Percentiles rank a stretch among this genome's conserved stretches.
These are phyloP conservation scores for Pythium sukuiense DNA, from an alignment of 352 stramenopile species.

Conservation along the genomic window DNA sequence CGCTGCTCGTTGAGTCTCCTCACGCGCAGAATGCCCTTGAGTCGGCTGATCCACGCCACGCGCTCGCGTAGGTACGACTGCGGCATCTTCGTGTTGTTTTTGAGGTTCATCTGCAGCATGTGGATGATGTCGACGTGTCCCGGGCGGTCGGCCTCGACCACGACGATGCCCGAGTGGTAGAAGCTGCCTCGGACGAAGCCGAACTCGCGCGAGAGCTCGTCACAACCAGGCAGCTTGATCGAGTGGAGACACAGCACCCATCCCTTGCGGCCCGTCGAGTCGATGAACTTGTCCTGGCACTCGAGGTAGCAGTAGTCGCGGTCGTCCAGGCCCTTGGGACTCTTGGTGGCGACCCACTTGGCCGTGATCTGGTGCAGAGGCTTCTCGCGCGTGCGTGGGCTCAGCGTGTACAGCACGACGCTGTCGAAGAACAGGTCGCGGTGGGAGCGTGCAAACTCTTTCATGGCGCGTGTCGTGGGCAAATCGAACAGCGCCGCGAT, in stretches of 20 bases:
- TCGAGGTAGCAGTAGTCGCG: conserved; percentile 81
- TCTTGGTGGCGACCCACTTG: conserved; percentile 75
- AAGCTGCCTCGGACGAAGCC: conserved; percentile 73
- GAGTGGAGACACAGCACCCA: conserved; percentile 86
- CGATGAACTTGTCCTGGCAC: conserved; percentile 87
- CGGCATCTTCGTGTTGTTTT: conserved; percentile 59
- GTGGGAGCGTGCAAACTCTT: conserved; percentile 57
- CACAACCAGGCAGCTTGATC: conserved; percentile 77
- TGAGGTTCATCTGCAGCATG: conserved; percentile 82
- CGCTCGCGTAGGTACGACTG: conserved; percentile 33
- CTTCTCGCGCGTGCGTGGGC: conserved; percentile 61
- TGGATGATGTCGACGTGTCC: conserved; percentile 84
- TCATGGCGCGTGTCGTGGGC: conserved; percentile 62
- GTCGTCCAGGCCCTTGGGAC: conserved; percentile 57
- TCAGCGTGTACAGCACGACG: conserved; percentile 71
- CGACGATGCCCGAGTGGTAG: conserved; percentile 85
- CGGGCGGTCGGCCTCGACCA: conserved; percentile 70
- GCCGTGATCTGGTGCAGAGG: conserved; percentile 84
- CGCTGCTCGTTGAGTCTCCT: conserved; percentile 81
- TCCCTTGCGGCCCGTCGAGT: conserved; percentile 72
- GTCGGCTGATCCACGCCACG: conserved; percentile 33
- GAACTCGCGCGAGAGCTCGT: conserved; percentile 76
- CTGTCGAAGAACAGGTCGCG: conserved; percentile 71
- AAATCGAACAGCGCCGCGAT: conserved; percentile 75
- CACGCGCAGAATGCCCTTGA: conserved; percentile 64